Evolutionary conservation across 129 eudicot species (phyloP).

Genomic region (Glebionis coronaria): DNA sequence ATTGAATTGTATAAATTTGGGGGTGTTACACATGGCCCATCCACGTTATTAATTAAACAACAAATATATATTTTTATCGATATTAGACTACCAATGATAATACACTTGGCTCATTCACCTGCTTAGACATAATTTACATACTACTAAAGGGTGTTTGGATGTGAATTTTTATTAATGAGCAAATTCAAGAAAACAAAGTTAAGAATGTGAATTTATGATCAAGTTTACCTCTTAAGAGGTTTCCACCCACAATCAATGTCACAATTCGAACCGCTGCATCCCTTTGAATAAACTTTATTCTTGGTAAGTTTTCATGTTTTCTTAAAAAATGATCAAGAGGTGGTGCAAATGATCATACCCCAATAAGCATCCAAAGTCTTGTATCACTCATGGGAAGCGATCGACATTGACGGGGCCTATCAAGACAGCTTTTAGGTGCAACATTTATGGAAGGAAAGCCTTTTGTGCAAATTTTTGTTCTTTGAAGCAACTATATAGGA

Average conservation of each 20-base stretch:
- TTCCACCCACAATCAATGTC: slow-evolving; percentile 79
- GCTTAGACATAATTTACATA: no score
- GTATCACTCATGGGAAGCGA: slow-evolving; percentile 49
- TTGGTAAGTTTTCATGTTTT: not conserved
- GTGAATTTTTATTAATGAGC: no score
- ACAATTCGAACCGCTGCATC: slow-evolving; percentile 69
- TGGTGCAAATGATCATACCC: slow-evolving; percentile 40
- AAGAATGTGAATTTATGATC: slow-evolving; percentile 1
- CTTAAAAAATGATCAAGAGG: not conserved
- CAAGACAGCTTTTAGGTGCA: slow-evolving; percentile 41
- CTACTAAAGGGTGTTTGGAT: no score
- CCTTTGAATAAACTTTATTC: slow-evolving; percentile 26
- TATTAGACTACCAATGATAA: no score
- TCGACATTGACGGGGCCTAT: slow-evolving; percentile 53
- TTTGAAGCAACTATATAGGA: slow-evolving; percentile 38
- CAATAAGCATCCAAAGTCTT: slow-evolving; percentile 40
- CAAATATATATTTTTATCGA: no score
- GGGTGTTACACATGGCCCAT: no score
- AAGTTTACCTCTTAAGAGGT: slow-evolving; percentile 61
- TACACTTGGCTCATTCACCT: no score
- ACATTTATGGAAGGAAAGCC: slow-evolving; percentile 29
- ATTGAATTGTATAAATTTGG: no score
- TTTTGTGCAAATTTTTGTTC: slow-evolving; percentile 32
- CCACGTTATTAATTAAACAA: no score
- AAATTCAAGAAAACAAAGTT: slow-evolving; percentile 2